phyloP scores from a whole-genome alignment of 148 eudicot genomes.

The Amaranthus palmeri region DNA sequence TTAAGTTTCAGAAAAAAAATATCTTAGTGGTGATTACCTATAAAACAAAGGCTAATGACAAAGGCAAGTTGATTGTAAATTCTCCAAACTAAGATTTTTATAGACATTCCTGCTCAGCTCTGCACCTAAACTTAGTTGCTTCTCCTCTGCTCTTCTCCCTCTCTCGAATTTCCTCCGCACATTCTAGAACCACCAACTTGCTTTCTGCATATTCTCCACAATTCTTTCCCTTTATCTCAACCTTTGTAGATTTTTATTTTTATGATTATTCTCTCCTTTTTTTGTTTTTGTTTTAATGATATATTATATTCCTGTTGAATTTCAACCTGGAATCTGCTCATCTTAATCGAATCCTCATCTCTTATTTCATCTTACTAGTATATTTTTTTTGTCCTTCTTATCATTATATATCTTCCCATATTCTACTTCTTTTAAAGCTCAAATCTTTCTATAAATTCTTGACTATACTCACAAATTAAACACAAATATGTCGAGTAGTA shows the following conservation, averaged over 20 bases:
- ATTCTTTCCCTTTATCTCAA: not conserved
- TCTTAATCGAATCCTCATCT: slow-evolving; percentile 29
- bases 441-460: not conserved
- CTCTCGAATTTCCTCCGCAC: not conserved
- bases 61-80: slow-evolving; percentile 10
- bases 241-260: not conserved
- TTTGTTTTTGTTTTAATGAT: not conserved
- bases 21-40: slow-evolving; percentile 12
- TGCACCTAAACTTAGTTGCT: not conserved
- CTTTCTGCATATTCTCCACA: slow-evolving; percentile 1
- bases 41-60: slow-evolving; percentile 10
- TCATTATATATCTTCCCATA: not conserved
- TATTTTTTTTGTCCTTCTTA: not conserved
- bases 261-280: slow-evolving; percentile 20
- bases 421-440: not conserved
- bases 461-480: too few species aligned
- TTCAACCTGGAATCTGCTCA: slow-evolving; percentile 23
- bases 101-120: not conserved
- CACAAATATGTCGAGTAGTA: slow-evolving; percentile 13
- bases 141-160: not conserved
- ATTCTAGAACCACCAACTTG: slow-evolving; percentile 16
- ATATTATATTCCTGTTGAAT: slow-evolving; percentile 11
- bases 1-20: not conserved
- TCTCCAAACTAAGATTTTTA: slow-evolving; percentile 10
- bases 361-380: not conserved